Evolutionary conservation across 176 grass and related monocot species (phyloP), one percentile per base, ranked within the genome.

Genomic region (Eremochloa ophiuroides): DNA sequence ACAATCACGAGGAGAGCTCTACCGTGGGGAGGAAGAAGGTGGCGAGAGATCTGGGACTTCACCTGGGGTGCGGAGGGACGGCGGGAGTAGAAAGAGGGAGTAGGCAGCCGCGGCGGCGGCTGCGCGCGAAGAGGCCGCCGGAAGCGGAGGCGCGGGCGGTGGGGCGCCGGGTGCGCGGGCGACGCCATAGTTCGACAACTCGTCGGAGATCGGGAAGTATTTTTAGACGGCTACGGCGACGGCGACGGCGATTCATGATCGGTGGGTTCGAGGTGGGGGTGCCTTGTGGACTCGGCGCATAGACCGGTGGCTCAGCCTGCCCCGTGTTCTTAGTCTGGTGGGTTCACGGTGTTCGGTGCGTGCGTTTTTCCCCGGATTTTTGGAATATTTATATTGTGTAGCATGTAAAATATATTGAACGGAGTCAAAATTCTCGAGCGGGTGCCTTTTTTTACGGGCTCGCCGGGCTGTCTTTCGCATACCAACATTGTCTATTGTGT

Each of bases 151-250:
- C 73, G 66, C 25, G 50, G 46, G 15, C 80, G 75, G 43, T 80
- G 68, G 35, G 51, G 69, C 33, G 50, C 4, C 10, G 53, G 56
- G 5, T 22, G 67, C 4, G 83, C 50, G 33, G 65, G 13, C 29
- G 76, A 63, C 4, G 85, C 29, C 76, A 84, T 80, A 39, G 55
- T 38, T 71, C n/a, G 27, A 40, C 77, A 28, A 8, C 22, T 40
- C 63, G 71, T 66, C 81, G 58, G 71, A 66, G 71, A 75, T 83
- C 71, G 60, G 60, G 60, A 74, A 60, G 81, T 51, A 74, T 74
- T 74, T 74, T 26, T 74, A 65, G 80, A 64, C 69, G 0, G 58
- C 68, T 40, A 82, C 69, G 56, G 41, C 77, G 29, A 66, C 76
- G 53, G 76, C 61, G 76, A 66, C 1, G 48, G 30, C 71, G 71